Evolutionary conservation across 2,329 filamentous ascomycete genomes (phyloP).

Genomic region (Fusarium napiforme): DNA sequence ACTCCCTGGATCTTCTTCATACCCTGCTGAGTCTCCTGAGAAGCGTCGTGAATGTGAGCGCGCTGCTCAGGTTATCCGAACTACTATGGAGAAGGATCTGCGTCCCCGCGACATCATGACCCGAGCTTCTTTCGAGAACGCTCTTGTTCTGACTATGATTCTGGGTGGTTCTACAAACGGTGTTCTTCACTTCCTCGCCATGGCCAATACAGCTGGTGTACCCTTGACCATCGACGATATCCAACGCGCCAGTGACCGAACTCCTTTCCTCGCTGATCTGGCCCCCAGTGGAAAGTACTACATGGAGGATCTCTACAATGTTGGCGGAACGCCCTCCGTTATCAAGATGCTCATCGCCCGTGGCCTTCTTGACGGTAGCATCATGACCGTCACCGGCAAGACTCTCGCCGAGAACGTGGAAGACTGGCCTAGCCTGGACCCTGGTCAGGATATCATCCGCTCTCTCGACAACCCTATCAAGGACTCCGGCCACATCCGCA

Average conservation of each 20-base stretch:
- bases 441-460: constrained; percentile 88
- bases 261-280: constrained; percentile 87
- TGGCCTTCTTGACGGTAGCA: constrained; percentile 78
- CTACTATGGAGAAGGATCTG: constrained; percentile 85
- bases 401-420: constrained; percentile 85
- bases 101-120: constrained; percentile 83
- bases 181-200: constrained; percentile 88
- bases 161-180: constrained; percentile 92
- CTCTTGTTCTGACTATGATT: constrained; percentile 89
- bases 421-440: constrained; percentile 79
- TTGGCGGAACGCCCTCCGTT: constrained; percentile 86
- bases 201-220: constrained; percentile 86
- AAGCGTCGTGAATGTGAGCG: constrained; percentile 90
- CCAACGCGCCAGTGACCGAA: constrained; percentile 81
- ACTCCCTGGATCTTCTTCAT: constrained; percentile 85
- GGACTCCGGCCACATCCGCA: constrained; percentile 84
- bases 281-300: constrained; percentile 85
- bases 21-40: constrained; percentile 80
- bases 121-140: constrained; percentile 85
- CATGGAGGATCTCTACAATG: constrained; percentile 88
- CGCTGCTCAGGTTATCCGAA: constrained; percentile 79
- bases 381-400: constrained; percentile 85
- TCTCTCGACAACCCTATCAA: constrained; percentile 81
- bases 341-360: constrained; percentile 86
- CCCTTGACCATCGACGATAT: constrained; percentile 83